These are phyloP conservation scores for Crassisporium funariophilum DNA, from an alignment of 768 basidiomycete genomes.

Conservation along the genomic window DNA sequence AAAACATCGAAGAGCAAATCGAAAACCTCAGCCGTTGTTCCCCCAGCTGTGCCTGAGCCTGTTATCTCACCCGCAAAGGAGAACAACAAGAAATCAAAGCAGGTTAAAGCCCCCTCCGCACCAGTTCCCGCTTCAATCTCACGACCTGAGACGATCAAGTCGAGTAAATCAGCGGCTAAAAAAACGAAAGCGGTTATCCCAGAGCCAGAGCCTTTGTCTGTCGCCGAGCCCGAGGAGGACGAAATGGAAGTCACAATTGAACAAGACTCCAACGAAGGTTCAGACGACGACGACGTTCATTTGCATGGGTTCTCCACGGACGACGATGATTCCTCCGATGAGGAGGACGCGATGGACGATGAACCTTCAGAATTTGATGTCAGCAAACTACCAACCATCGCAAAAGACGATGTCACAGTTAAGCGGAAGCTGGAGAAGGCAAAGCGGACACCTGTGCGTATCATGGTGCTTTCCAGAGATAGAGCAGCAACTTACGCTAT, in stretches of 20 bases:
- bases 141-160: slow-evolving; percentile 14
- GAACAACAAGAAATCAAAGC: slow-evolving; percentile 14
- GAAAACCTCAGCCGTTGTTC: neutral
- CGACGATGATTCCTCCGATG: slow-evolving; percentile 79
- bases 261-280: slow-evolving; percentile 21
- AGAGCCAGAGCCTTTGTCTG: slow-evolving; percentile 15
- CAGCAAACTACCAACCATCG: slow-evolving; percentile 76
- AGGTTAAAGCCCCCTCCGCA: too few relatives aligned
- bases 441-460: slow-evolving; percentile 66
- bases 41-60: neutral
- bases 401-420: slow-evolving; percentile 85
- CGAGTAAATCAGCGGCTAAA: slow-evolving; percentile 24
- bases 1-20: slow-evolving; percentile 1
- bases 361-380: slow-evolving; percentile 63
- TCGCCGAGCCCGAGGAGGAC: slow-evolving; percentile 18
- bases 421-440: slow-evolving; percentile 64
- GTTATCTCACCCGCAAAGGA: slow-evolving; percentile 7
- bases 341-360: slow-evolving; percentile 54
- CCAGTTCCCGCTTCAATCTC: slow-evolving; percentile 15
- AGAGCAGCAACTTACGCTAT: slow-evolving; percentile 7
- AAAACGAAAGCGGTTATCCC: slow-evolving; percentile 29
- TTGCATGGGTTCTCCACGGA: slow-evolving; percentile 79
- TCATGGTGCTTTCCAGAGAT: neutral
- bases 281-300: slow-evolving; percentile 42
- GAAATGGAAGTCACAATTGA: slow-evolving; percentile 14